Conservation (phyloP, 768 basidiomycete species). For the Gautieria morchelliformis region DNA sequence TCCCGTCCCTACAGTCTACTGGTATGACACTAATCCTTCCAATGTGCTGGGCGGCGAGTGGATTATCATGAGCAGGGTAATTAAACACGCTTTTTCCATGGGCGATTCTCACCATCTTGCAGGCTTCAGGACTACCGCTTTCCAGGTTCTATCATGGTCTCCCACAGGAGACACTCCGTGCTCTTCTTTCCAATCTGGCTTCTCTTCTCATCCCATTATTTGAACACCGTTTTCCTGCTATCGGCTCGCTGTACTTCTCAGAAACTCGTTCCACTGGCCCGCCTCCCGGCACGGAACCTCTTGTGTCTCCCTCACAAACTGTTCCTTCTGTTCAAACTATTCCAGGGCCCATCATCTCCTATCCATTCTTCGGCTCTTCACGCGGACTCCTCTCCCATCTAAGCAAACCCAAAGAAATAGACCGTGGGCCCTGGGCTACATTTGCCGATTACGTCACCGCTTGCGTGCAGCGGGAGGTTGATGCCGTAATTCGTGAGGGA, state of each 20-base stretch:
- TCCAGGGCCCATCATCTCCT: constrained; percentile 77
- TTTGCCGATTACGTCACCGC: constrained; percentile 52
- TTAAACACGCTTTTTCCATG: neutral
- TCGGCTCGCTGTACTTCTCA: constrained; percentile 48
- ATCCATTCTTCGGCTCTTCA: constrained; percentile 85
- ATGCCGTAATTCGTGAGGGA: constrained; percentile 68
- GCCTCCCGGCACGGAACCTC: constrained; percentile 21
- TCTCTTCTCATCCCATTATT: constrained; percentile 62
- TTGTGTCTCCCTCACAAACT: constrained; percentile 13
- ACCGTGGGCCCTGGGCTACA: constrained; percentile 72
- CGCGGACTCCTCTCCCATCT: constrained; percentile 64
- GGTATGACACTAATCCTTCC: constrained; percentile 75
- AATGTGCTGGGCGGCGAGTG: constrained; percentile 81
- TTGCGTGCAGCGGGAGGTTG: constrained; percentile 62
- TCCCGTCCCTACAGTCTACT: constrained; percentile 67
- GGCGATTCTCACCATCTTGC: constrained; percentile 9
- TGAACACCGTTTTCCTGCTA: constrained; percentile 62
- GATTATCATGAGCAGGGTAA: constrained; percentile 79
- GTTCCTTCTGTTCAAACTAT: constrained; percentile 33
- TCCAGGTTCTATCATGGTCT: constrained; percentile 63
- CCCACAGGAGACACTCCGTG: constrained; percentile 51
- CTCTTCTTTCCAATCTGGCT: constrained; percentile 61
- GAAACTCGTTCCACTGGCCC: constrained; percentile 11
- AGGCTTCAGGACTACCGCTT: constrained; percentile 71
- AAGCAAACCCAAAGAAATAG: constrained; percentile 36